Base-by-base conservation (phyloP, 202 grass and related monocot species). In the Setaria italica region DNA sequence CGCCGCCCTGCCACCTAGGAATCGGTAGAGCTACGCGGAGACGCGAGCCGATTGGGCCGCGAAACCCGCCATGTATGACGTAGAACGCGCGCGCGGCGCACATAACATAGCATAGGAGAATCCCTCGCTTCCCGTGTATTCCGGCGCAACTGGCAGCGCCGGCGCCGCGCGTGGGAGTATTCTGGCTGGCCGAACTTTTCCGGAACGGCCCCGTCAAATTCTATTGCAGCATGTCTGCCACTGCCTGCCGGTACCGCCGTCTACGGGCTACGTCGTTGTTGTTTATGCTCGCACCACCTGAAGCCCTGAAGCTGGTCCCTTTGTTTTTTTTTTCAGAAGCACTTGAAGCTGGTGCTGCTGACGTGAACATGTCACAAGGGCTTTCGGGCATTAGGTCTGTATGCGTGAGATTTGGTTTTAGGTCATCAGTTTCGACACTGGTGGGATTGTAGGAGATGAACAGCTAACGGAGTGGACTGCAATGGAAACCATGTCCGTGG, bases 51-150 rank as follows among this genome's bases (percentile, higher is more conserved):
- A n/a, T 39, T 19, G 0, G 51, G 17, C 50, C 14, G 50, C 32
- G 72, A 74, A 74, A 74, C 71, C 25, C 77, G 62, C 35, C 35
- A 37, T 37, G 14, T 42, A 37, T 25, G 32, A 4, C 5, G 62
- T 8, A 66, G 32, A 66, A 45, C 42, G 0, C 60, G 60, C 21
- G 56, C 57, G 57, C 50, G 59, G 43, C 29, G 21, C 76, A 49
- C 41, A 35, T 19, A 65, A 29, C 0, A 50, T 48, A 50, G 60
- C 19, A 50, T 37, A 37, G 35, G 39, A 41, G 39, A 41, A 41
- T 19, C 54, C 19, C 20, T 62, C 39, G 57, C 62, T 78, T 80
- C 62, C 78, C 46, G 62, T 32, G 43, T 60, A 58, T 11, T 35
- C 21, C 45, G 12, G 12, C 56, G 56, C 56, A 43, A 65, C 12